A percentile compares a stretch with the other conserved stretches of the same genome.
Evolutionary conservation across 306 rosid genomes (phyloP).

Genomic region (Carpinus fangiana): DNA sequence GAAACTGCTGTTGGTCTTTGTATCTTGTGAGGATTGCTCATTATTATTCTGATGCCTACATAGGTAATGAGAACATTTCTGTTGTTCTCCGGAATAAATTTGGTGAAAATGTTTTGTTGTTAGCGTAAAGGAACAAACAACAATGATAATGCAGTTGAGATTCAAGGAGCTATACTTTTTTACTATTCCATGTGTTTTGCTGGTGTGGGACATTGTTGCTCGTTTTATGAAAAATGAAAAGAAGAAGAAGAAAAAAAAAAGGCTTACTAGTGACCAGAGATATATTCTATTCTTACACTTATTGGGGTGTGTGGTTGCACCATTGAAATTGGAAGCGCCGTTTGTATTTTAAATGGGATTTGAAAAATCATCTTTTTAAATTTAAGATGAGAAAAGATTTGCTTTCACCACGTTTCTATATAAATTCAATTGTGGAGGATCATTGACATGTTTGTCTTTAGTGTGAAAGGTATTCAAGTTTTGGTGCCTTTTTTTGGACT

Average conservation of each 20-base stretch:
- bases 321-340: no score
- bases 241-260: not conserved
- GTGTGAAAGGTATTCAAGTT: not conserved
- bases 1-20: constrained; percentile 39
- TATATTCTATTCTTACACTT: not conserved
- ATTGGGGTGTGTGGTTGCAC: no score
- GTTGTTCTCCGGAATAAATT: constrained; percentile 48
- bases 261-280: not conserved
- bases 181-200: constrained; percentile 22
- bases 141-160: constrained; percentile 18
- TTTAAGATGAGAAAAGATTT: not conserved
- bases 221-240: not conserved
- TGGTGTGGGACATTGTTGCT: constrained; percentile 20
- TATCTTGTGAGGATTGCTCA: constrained; percentile 34
- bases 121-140: constrained; percentile 2
- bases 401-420: not conserved
- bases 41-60: constrained; percentile 41
- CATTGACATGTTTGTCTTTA: not conserved
- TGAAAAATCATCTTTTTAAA: not conserved
- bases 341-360: no score
- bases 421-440: not conserved
- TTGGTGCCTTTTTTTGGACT: not conserved
- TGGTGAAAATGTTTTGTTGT: constrained; percentile 18
- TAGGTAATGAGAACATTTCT: constrained; percentile 34
- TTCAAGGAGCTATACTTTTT: constrained; percentile 7